A percentile compares a stretch with the other conserved stretches of the same genome.
These are phyloP conservation scores for Penicillium sp. DNA, from an alignment of 2,329 filamentous ascomycete genomes.

Conservation along the genomic window DNA sequence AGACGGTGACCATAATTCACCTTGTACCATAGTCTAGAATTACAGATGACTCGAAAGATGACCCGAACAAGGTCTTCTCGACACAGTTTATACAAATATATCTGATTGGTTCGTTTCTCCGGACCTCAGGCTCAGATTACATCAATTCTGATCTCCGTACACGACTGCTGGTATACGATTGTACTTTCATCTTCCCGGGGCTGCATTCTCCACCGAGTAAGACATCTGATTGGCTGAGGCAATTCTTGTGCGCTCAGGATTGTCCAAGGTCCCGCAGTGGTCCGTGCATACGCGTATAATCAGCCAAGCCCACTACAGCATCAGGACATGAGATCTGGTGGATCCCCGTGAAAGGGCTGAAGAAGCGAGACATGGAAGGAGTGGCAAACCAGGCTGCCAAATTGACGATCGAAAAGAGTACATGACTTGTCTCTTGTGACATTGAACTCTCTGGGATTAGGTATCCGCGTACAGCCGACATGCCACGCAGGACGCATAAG, in stretches of 20 bases:
- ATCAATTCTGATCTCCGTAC: not conserved
- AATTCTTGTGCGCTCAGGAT: not conserved
- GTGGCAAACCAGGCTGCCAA: not conserved
- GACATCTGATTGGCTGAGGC: not conserved
- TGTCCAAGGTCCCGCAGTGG: not conserved
- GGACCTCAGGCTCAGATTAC: too few relatives aligned
- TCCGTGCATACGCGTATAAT: constrained; percentile 14
- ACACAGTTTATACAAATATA: too few relatives aligned
- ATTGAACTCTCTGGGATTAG: not conserved
- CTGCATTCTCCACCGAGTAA: not conserved
- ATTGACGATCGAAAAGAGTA: not conserved
- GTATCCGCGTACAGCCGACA: constrained; percentile 3
- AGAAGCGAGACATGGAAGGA: not conserved
- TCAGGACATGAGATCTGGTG: not conserved
- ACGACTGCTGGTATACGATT: too few relatives aligned
- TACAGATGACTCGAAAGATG: too few relatives aligned
- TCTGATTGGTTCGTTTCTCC: too few relatives aligned
- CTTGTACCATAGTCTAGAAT: too few relatives aligned
- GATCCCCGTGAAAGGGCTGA: not conserved
- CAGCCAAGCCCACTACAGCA: not conserved
- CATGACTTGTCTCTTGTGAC: not conserved
- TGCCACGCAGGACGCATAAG: constrained; percentile 36
- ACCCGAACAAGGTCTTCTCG: too few relatives aligned
- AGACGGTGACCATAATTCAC: too few relatives aligned
- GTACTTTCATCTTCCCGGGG: not conserved